Conservation (phyloP, 306 rosid species). For the Alnus glutinosa region DNA sequence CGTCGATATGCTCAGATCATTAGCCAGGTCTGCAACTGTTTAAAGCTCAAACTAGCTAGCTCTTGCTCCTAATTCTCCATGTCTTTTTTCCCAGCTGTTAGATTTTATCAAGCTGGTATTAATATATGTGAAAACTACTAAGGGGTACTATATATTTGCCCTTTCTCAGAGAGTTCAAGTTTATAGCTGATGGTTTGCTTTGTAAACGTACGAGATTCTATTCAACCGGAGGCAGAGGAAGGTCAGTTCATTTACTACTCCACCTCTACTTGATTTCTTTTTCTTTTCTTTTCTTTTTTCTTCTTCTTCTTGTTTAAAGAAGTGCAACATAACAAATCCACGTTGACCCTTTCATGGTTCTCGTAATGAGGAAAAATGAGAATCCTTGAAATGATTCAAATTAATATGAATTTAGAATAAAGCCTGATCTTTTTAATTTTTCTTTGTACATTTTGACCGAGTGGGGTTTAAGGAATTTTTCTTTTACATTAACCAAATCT, state of each 20-base stretch:
- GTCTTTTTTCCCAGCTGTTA: neutral
- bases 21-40: constrained; percentile 49
- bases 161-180: constrained; percentile 48
- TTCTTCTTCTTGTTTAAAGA: too few species aligned
- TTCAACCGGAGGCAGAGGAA: constrained; percentile 46
- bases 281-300: neutral
- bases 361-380: neutral
- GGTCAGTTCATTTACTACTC: constrained; percentile 45
- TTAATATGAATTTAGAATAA: neutral
- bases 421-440: neutral
- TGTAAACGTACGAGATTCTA: constrained; percentile 38
- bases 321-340: neutral
- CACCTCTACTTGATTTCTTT: constrained; percentile 5
- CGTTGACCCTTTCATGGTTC: neutral
- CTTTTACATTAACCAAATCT: neutral
- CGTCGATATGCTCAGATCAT: constrained; percentile 50
- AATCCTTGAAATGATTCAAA: neutral
- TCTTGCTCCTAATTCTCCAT: neutral
- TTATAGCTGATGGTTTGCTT: constrained; percentile 33
- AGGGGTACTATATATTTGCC: neutral
- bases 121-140: neutral
- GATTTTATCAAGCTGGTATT: neutral
- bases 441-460: neutral
- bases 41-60: neutral
- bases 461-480: neutral